Base-by-base conservation (phyloP, 768 basidiomycete genomes). In the Phylloporus scabripes region DNA sequence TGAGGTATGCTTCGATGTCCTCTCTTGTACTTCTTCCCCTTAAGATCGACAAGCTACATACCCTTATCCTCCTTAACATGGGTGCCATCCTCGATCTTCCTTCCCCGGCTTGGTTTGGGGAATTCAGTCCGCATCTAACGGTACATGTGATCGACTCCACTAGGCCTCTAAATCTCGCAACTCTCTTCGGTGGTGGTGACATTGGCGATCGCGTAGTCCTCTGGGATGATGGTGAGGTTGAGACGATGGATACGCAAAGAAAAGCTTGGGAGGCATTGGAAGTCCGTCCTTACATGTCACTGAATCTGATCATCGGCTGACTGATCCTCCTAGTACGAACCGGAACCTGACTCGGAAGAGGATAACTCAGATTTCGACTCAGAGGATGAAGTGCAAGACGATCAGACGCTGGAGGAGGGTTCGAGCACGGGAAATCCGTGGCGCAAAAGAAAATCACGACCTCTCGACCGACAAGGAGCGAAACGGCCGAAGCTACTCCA, bases 101-200 rank as follows among this genome's bases (percentile, higher is more conserved):
- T 8, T 78, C 83, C 5, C 61, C 74, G 2, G 76, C 77, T 38
- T 86, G 86, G 85, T 87, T 92, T 61, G 90, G 89, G 43, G 80
- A 81, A 33, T 86, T 89, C 59, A 66, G 72, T 42, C 57, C 72
- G 4, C 71, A 74, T 20, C 73, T 91, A 46, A 82, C 77, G 2
- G 78, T 97, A 36, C 96, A 99, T 71, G 83, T 98, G 59, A 89
- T 99, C 70, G 96, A 99, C 69, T 92, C 95, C 3, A 81, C 84
- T 17, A 80, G 96, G 45, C 96, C 96, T 15, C 82, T 88, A 61
- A 92, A 93, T 67, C 73, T 98, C 60, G 75, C 82, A 37, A 96
- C 85, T 71, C 70, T 97, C 18, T 98, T 95, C 65, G 81, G 78
- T 42, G 76, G 73, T 37, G 82, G 82, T 21, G 76, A 80, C 56